Percentiles rank a stretch among this genome's conserved stretches.
Evolutionary conservation across 305 asterid genomes (phyloP).

Genomic region (Ilex paraguariensis): DNA sequence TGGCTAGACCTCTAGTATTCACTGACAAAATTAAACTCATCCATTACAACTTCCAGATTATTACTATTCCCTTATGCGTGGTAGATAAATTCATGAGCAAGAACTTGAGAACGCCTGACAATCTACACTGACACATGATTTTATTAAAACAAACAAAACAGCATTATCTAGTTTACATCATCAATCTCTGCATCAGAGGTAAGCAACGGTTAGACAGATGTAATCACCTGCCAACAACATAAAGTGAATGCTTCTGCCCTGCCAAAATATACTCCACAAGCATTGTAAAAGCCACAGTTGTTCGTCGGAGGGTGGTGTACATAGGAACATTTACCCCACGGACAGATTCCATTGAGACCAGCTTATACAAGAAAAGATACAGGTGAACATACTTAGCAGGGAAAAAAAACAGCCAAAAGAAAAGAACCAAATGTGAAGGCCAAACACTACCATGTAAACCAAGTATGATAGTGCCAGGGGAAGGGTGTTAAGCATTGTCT

Average conservation of each 20-base stretch:
- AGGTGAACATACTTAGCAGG: neutral
- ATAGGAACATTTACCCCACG: slow-evolving; percentile 20
- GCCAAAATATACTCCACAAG: slow-evolving; percentile 13
- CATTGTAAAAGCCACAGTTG: slow-evolving; percentile 23
- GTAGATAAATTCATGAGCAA: no score
- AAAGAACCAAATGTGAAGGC: no score
- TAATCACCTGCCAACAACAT: slow-evolving; percentile 17
- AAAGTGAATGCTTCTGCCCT: slow-evolving; percentile 9
- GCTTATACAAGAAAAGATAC: neutral
- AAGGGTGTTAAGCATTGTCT: slow-evolving; percentile 13
- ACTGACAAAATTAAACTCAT: no score
- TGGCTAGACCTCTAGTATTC: no score
- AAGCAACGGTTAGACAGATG: neutral
- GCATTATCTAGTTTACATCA: no score
- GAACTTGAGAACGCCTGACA: no score
- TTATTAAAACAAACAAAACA: no score
- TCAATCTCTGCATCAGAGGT: neutral
- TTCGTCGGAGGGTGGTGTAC: slow-evolving; percentile 23
- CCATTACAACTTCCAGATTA: no score
- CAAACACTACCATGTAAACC: slow-evolving; percentile 19
- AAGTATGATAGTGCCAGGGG: slow-evolving; percentile 23
- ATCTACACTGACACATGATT: no score
- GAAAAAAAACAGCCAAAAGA: no score
- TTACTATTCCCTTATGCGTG: no score
- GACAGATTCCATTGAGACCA: slow-evolving; percentile 25